Percentiles rank a stretch among this genome's conserved stretches.
phyloP scores from a whole-genome alignment of 371 early-diverging fungal species.

The Blakeslea trispora region DNA sequence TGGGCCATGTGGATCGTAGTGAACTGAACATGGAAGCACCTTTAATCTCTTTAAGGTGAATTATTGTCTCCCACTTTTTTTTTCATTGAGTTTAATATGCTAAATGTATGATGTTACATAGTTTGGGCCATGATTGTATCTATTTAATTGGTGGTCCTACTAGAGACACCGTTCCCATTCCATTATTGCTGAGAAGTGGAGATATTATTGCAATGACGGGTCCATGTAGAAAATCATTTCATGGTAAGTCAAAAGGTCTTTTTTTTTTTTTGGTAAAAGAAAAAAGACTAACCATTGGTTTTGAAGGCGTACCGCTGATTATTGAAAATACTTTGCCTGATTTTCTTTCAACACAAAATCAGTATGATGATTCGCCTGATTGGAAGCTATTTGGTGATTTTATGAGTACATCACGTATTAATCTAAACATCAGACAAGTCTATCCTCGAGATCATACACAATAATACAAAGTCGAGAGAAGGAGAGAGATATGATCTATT shows the following conservation, averaged over 20 bases:
- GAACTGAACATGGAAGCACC: slow-evolving; percentile 91
- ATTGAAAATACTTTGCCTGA: slow-evolving; percentile 33
- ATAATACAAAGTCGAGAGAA: not conserved
- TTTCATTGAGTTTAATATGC: not conserved
- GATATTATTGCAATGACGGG: slow-evolving; percentile 86
- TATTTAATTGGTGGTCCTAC: slow-evolving; percentile 78
- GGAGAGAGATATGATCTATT: not conserved
- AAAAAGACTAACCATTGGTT: not conserved
- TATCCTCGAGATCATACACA: slow-evolving; percentile 12
- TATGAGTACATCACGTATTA: slow-evolving; percentile 64
- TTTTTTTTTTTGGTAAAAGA: not conserved
- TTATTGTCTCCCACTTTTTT: not conserved
- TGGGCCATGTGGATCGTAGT: slow-evolving; percentile 93
- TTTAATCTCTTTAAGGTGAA: slow-evolving; percentile 58
- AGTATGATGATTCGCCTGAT: slow-evolving; percentile 31
- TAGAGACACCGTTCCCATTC: slow-evolving; percentile 65
- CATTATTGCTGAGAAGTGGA: slow-evolving; percentile 76
- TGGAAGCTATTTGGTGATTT: slow-evolving; percentile 64
- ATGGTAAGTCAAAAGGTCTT: slow-evolving; percentile 54
- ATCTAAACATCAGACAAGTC: slow-evolving; percentile 47
- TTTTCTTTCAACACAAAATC: slow-evolving; percentile 23
- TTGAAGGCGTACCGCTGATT: slow-evolving; percentile 31
- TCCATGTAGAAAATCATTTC: slow-evolving; percentile 70
- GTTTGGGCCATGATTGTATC: slow-evolving; percentile 79
- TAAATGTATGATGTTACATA: slow-evolving; percentile 13